Evolutionary conservation across 208 protist species (phyloP).

Genomic region (Acanthamoeba royreba): DNA sequence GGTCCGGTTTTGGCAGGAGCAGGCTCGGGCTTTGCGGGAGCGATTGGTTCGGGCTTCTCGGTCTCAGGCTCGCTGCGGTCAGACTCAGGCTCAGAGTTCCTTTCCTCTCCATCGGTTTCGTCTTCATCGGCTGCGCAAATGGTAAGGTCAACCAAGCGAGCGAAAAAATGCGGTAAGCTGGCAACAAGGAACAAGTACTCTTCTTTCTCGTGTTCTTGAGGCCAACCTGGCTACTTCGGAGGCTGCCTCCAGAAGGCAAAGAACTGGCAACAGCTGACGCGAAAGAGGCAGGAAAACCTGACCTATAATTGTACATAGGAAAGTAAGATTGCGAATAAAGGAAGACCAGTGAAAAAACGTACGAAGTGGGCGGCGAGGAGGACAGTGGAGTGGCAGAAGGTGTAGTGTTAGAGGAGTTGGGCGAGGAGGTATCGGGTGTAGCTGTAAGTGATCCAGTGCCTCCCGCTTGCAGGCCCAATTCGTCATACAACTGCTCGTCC

Average conservation of each 20-base stretch:
- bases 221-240: not conserved
- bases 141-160: too few relatives aligned
- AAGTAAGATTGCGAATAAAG: not conserved
- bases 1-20: not conserved
- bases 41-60: not conserved
- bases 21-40: too few relatives aligned
- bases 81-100: too few relatives aligned
- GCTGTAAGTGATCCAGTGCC: not conserved
- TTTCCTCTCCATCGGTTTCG: not conserved
- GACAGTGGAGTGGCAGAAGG: conserved; percentile 8
- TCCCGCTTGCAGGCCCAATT: not conserved
- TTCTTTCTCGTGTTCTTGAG: not conserved
- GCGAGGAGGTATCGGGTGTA: not conserved
- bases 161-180: too few relatives aligned
- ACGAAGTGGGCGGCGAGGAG: not conserved
- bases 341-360: not conserved
- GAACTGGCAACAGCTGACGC: not conserved
- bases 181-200: too few relatives aligned
- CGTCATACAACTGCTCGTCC: conserved; percentile 26
- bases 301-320: too few relatives aligned
- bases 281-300: not conserved
- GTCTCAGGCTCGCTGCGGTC: not conserved
- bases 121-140: not conserved
- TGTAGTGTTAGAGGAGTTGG: not conserved
- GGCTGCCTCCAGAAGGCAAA: not conserved